Base-by-base conservation (phyloP, 176 grass and related monocot genomes). In the Cenchrus americanus region DNA sequence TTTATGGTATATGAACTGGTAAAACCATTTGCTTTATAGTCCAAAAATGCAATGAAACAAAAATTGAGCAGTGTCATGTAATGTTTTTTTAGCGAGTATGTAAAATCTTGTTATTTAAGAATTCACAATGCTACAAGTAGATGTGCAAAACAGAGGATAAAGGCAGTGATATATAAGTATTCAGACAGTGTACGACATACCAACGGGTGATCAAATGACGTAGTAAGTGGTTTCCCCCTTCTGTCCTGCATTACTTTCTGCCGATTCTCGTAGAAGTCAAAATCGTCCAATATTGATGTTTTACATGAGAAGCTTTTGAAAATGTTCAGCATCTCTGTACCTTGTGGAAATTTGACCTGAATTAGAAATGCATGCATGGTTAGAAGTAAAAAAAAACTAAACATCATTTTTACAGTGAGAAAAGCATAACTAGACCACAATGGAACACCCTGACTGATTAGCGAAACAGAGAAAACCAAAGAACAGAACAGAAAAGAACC, bases 261-360 rank as follows among this genome's bases (percentile, higher is more conserved):
- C 73, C 94, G 90, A 77, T 85, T 94, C 60, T 97, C 92, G 6
- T 97, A 97, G 52, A 92, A 97, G 54, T 88, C 92, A 78, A 97
- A 97, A 76, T 97, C 92, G 0, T 97, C 94, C 79, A 97, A 83
- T 86, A 97, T 97, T 75, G 94, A 94, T 26, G 92, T 97, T 92
- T 94, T 94, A 51, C 74, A 83, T 57, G 88, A 83, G 34, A 92
- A 94, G 64, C 81, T 97, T 78, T 92, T 97, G 87, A 97, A 92
- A 90, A 94, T 91, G 55, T 77, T 92, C 51, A 97, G 70, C 86
- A 91, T 97, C 48, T 94, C 94, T 80, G 69, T 82, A 40, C 94
- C 94, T 94, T 91, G 90, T 77, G 86, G 65, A 91, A 94, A 87
- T 63, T 89, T 94, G 51, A 94, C 86, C 94, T 97, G 86, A 62